Base-by-base conservation (phyloP, 2,329 filamentous ascomycete species). In the Acrocalymma vagum region DNA sequence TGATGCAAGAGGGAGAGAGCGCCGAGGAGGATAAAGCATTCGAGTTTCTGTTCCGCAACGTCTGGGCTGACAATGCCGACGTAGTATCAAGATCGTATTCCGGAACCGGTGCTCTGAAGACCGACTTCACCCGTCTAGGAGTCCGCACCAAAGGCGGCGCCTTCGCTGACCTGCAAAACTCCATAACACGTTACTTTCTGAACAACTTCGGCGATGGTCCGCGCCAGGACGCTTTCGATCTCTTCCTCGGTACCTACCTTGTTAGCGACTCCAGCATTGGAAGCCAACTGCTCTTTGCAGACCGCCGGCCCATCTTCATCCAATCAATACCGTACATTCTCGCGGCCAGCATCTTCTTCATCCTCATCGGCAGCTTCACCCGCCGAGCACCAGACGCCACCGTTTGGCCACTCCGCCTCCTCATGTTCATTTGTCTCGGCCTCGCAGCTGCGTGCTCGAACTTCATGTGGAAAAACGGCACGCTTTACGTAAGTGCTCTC, bases 31-130 rank as follows among this genome's bases (percentile, higher is more conserved):
- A 96, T 62, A 75, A 80, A 9, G 82, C 80, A 1, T 99, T 99
- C 66, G 92, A 96, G 70, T 79, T 87, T 58, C 76, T 97, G 43
- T 99, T 97, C 82, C 90, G 94, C 55, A 97, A 97, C 71, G 79
- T 97, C 11, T 99, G 94, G 94, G 94, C 94, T 20, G 94, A 99
- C 72, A 99, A 99, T 62, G 94, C 95, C 40, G 94, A 99, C 68
- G 87, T 95, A 16, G 92, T 99, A 22, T 95, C 92, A 13, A 87
- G 84, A 55, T 86, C 90, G 0, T 99, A 99, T 71, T 94, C 94
- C 1, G 94, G 94, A 39, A 99, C 95, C 1, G 95, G 94, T 3
- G 94, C 94, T 35, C 83, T 99, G 75, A 99, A 99, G 80, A 99
- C 94, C 0, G 95, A 99, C 68, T 90, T 97, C 60, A 99, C 94